Conservation (phyloP, 1,139 yeast species). For the Pichia sp. region DNA sequence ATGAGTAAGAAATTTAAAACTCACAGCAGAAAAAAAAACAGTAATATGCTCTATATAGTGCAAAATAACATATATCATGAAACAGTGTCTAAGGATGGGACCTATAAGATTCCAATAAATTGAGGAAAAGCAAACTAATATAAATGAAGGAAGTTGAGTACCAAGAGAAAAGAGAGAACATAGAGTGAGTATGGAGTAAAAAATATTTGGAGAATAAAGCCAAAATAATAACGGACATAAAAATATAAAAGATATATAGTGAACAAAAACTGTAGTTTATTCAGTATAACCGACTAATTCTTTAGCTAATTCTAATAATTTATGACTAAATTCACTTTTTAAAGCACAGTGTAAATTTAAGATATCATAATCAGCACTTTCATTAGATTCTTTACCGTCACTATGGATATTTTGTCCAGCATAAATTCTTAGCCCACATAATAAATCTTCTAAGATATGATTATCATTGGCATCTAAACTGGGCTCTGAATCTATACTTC, state of each 20-base stretch:
- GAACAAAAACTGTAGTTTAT: not conserved
- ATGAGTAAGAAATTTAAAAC: too few relatives aligned
- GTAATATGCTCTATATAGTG: too few relatives aligned
- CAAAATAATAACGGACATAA: not conserved
- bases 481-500: not conserved
- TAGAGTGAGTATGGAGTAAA: not conserved
- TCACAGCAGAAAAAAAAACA: too few relatives aligned
- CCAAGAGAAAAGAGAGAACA: not conserved
- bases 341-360: slow-evolving; percentile 22
- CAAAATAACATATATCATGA: too few relatives aligned
- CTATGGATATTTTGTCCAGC: slow-evolving; percentile 10
- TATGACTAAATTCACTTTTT: slow-evolving; percentile 26
- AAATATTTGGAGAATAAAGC: not conserved
- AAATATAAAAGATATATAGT: not conserved
- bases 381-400: slow-evolving; percentile 5
- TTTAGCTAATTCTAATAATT: slow-evolving; percentile 23
- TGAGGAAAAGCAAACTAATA: too few relatives aligned
- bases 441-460: slow-evolving; percentile 12
- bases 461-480: slow-evolving; percentile 1
- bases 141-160: not conserved
- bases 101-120: too few relatives aligned
- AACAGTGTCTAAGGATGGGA: too few relatives aligned
- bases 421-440: slow-evolving; percentile 14
- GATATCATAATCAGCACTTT: slow-evolving; percentile 19
- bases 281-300: slow-evolving; percentile 23